Evolutionary conservation across 2,329 filamentous ascomycete species (phyloP), one percentile per base, ranked within the genome.

Genomic region (Aspergillus versicolor): DNA sequence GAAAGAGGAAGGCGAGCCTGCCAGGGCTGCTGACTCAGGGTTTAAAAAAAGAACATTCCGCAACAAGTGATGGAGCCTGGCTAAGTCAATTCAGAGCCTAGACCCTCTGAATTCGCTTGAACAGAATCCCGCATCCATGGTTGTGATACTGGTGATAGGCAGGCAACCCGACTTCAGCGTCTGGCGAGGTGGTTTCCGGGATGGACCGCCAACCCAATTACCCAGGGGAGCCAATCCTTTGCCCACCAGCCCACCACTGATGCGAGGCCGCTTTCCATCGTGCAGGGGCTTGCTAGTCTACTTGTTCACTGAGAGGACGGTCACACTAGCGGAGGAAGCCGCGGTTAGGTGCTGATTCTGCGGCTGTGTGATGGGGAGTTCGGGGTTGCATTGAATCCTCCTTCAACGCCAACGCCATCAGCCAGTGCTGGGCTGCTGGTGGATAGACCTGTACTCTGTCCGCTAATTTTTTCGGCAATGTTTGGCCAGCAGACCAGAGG

Each of bases 31-130:
- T 47, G 47, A 57, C 50, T 59, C 54, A 52, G 22, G 50, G 13
- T 17, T 49, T 61, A 61, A 63, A 61, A 63, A 63, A 61, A 63
- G 59, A 61, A 61, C 51, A 48, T 6, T 55, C 45, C 40, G 22
- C 32, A 21, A 30, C 27, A 30, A 34, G n/a, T 24, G n/a, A 42
- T 9, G 40, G 40, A 42, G 13, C 22, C 19, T 34, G 15, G 7
- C 17, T 19, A 24, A 38, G 27, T 44, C 30, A 46, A 12, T 40
- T 37, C 44, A 37, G 27, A 54, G 45, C 45, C 55, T 54, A 52
- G 55, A 13, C 55, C 55, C 49, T 48, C 32, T 49, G 21, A 21
- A 49, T 40, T 54, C 38, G 44, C 38, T 57, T 57, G 44, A 44
- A 60, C 34, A n/a, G 27, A 46, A 34, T 30, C 13, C n/a, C 52